These are phyloP conservation scores for Talaromyces funiculosus DNA, from an alignment of 2,329 filamentous ascomycete genomes.

Conservation along the genomic window DNA sequence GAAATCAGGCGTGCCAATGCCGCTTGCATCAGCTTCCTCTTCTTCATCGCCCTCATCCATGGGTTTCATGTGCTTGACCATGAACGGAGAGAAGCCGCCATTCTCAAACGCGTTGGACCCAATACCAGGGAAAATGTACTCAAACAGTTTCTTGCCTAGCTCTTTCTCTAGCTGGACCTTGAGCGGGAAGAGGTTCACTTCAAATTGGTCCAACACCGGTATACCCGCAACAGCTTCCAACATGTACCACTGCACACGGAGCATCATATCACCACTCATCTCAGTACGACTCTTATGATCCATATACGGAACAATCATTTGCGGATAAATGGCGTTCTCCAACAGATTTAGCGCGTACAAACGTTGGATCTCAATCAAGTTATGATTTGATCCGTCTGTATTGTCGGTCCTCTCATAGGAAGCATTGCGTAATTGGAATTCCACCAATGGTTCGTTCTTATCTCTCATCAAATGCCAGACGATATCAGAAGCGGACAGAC, in stretches of 20 bases:
- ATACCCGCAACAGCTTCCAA: slow-evolving; percentile 96
- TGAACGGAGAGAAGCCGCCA: slow-evolving; percentile 47
- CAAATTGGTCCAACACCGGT: slow-evolving; percentile 93
- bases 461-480: slow-evolving; percentile 95
- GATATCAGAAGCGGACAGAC: slow-evolving; percentile 88
- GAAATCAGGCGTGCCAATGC: slow-evolving; percentile 45
- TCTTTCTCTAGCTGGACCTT: slow-evolving; percentile 91
- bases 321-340: slow-evolving; percentile 84
- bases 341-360: slow-evolving; percentile 86
- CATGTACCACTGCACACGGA: slow-evolving; percentile 96
- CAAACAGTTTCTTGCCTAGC: slow-evolving; percentile 85
- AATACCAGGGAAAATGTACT: slow-evolving; percentile 92
- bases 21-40: slow-evolving; percentile 40
- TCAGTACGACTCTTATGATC: slow-evolving; percentile 57
- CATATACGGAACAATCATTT: slow-evolving; percentile 88
- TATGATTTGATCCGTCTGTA: slow-evolving; percentile 92
- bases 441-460: slow-evolving; percentile 78
- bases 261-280: slow-evolving; percentile 69
- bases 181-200: slow-evolving; percentile 86
- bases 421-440: slow-evolving; percentile 86
- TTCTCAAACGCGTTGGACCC: slow-evolving; percentile 50
- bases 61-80: slow-evolving; percentile 50
- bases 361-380: slow-evolving; percentile 80
- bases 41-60: slow-evolving; percentile 36
- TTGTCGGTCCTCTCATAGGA: slow-evolving; percentile 95